Evolutionary conservation across 2,329 filamentous ascomycete species (phyloP).

Genomic region (Plectosphaerella plurivora): DNA sequence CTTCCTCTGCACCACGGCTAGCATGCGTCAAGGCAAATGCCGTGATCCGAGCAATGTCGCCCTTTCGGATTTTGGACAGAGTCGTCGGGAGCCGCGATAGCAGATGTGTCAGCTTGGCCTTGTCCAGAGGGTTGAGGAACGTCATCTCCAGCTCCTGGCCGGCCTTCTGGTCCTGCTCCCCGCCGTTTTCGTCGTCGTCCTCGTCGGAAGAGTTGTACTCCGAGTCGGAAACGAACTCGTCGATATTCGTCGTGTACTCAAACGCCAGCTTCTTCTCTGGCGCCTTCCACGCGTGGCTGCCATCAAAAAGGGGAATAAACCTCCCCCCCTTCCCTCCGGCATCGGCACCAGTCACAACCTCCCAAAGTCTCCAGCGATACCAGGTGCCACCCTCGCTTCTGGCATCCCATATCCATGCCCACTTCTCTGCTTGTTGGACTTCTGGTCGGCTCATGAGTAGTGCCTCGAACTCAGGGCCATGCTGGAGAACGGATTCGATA

Average conservation of each 20-base stretch:
- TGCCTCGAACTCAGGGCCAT: conserved; percentile 86
- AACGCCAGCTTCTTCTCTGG: conserved; percentile 72
- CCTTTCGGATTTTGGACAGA: conserved; percentile 70
- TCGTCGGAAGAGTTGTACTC: conserved; percentile 87
- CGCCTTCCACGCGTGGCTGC: conserved; percentile 70
- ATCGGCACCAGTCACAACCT: conserved; percentile 67
- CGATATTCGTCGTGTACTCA: conserved; percentile 72
- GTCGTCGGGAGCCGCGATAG: conserved; percentile 77
- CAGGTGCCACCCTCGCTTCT: conserved; percentile 76
- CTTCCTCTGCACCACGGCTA: conserved; percentile 78
- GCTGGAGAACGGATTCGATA: conserved; percentile 71
- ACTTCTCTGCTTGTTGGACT: conserved; percentile 82
- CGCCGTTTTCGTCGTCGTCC: conserved; percentile 64
- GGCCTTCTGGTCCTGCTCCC: conserved; percentile 39
- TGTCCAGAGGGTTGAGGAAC: conserved; percentile 78
- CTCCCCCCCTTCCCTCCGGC: conserved; percentile 40
- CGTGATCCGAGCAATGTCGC: conserved; percentile 81
- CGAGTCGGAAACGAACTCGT: conserved; percentile 76
- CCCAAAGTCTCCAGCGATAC: conserved; percentile 91
- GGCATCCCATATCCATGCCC: conserved; percentile 91
- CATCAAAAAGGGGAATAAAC: conserved; percentile 68
- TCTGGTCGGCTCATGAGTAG: conserved; percentile 82
- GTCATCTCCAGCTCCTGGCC: conserved; percentile 45
- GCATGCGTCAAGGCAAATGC: conserved; percentile 87
- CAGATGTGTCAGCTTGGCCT: conserved; percentile 78